phyloP scores from a whole-genome alignment of 495 filamentous ascomycete genomes.

The Penicillium chermesinum region DNA sequence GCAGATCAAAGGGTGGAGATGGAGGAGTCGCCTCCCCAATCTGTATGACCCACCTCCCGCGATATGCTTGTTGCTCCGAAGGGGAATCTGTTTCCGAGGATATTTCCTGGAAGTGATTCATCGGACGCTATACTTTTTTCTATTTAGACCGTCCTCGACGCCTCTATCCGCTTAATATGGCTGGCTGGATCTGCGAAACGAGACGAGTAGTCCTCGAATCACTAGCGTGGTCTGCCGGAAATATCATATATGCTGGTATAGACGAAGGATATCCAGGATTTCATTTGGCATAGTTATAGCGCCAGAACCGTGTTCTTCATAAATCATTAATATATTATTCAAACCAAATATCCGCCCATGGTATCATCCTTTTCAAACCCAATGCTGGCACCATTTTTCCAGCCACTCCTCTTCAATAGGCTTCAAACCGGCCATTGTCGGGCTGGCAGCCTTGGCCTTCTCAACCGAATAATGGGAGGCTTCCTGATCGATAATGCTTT shows the following conservation, averaged over 20 bases:
- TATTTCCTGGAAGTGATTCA: not conserved
- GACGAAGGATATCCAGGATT: too few relatives aligned
- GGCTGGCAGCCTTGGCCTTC: conserved; percentile 8
- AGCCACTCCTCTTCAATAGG: conserved; percentile 8
- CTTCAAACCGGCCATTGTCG: conserved; percentile 11
- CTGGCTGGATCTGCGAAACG: too few relatives aligned
- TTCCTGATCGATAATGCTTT: conserved; percentile 5
- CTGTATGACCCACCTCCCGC: not conserved
- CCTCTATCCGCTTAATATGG: too few relatives aligned
- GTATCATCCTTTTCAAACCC: conserved; percentile 18
- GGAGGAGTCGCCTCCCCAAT: not conserved
- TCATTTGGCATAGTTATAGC: too few relatives aligned
- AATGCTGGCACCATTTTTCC: conserved; percentile 7
- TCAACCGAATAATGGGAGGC: not conserved
- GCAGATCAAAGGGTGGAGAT: not conserved
- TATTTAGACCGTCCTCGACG: not conserved
- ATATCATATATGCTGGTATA: too few relatives aligned
- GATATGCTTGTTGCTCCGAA: not conserved
- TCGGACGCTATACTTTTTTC: not conserved
- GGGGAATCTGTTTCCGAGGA: not conserved
- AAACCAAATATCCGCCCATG: not conserved
- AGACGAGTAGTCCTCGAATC: too few relatives aligned
- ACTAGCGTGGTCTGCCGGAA: too few relatives aligned
- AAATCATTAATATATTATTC: not conserved
- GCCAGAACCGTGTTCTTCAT: too few relatives aligned